Evolutionary conservation across 2,329 filamentous ascomycete species (phyloP).

Genomic region (Aureobasidium lini): DNA sequence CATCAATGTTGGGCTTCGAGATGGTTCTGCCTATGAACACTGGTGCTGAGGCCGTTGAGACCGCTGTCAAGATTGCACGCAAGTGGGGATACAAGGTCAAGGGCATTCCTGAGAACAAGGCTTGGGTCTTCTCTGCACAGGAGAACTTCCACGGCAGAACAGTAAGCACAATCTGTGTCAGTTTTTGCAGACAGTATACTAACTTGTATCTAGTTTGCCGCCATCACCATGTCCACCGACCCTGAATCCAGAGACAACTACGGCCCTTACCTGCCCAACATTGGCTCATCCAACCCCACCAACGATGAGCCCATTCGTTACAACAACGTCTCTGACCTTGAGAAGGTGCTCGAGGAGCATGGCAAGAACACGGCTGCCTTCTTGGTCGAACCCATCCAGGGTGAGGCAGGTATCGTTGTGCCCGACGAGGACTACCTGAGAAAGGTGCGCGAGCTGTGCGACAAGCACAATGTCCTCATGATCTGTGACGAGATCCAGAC

Average conservation of each 20-base stretch:
- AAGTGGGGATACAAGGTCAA: constrained; percentile 99
- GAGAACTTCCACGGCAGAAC: constrained; percentile 98
- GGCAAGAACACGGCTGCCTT: constrained; percentile 85
- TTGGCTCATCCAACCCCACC: constrained; percentile 68
- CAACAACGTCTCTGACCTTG: constrained; percentile 75
- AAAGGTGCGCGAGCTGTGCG: constrained; percentile 76
- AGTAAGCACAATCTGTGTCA: constrained; percentile 45
- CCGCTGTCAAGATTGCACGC: constrained; percentile 87
- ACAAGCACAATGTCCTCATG: constrained; percentile 88
- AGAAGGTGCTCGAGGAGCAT: constrained; percentile 69
- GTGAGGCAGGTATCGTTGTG: constrained; percentile 93
- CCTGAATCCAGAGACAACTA: constrained; percentile 96
- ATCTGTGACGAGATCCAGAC: constrained; percentile 99
- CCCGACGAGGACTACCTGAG: constrained; percentile 82
- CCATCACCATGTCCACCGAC: constrained; percentile 91
- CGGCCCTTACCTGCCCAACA: constrained; percentile 85
- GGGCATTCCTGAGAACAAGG: constrained; percentile 75
- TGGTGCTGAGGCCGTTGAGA: constrained; percentile 92
- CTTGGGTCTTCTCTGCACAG: constrained; percentile 71
- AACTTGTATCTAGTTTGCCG: constrained; percentile 60
- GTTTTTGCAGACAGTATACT: neutral
- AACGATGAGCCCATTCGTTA: constrained; percentile 75
- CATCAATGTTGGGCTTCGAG: constrained; percentile 83
- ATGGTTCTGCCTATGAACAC: constrained; percentile 99
- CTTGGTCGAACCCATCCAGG: constrained; percentile 93